Base-by-base conservation (phyloP, 148 eudicot species). In the Limonium bicolor region DNA sequence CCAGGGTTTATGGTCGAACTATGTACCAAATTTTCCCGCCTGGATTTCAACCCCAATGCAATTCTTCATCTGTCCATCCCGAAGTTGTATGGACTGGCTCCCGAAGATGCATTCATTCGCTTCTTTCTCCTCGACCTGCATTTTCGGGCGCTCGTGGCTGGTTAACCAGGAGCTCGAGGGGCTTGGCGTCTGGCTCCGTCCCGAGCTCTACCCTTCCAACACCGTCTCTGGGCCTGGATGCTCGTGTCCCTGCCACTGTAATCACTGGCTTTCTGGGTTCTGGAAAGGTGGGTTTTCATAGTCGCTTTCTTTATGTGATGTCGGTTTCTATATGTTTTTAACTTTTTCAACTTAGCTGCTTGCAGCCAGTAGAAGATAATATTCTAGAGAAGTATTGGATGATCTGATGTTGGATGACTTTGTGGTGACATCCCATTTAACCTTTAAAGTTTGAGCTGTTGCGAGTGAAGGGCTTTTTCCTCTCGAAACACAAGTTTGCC, bases 241-340 rank as follows among this genome's bases (percentile, higher is more conserved):
- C 63, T 57, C 94, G 94, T 9, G 70, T 87, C 10, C 90, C 94
- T 0, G 94, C 96, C 49, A 87, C 96, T 31, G 65, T 87, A 3
- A 79, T 87, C 48, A 82, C 94, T 26, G 94, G 96, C 7, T 87
- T 87, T 44, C 96, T 87, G n/a, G 96, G 96, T 51, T 82, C 96
- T 33, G 94, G 96, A 41, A 87, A 87, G 90, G 96, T 82, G 26
- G 10, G 14, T 27, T 35, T 2, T 4, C 5, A 29, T 44, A 16
- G 34, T 26, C 28, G 11, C 1, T 18, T 24, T 16, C 31, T 7
- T 29, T 20, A 4, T 29, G 6, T 31, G 0, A 13, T 7, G 4
- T 20, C 20, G 17, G 7, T 17, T 27, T 26, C 12, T 26, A 23
- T 16, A 7, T 29, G 4, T 29, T 31, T 17, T 0, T 0, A 3